A percentile compares a stretch with the other conserved stretches of the same genome.
These are phyloP conservation scores for Salix exigua DNA, from an alignment of 345 rosid genomes.

Conservation along the genomic window DNA sequence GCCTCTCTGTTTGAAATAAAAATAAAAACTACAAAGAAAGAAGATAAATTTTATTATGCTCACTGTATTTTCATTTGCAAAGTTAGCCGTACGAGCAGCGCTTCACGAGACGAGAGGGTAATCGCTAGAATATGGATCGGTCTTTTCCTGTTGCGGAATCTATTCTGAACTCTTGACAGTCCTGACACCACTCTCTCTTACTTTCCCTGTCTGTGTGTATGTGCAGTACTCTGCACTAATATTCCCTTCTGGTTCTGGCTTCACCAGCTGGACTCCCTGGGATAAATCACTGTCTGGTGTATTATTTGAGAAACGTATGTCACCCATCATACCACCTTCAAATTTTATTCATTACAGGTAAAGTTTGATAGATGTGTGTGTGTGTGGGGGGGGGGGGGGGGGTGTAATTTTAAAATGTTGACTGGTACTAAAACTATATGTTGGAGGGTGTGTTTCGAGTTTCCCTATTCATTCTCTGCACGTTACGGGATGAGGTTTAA, in stretches of 20 bases:
- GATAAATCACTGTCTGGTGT: constrained; percentile 4
- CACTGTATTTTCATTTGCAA: too few species aligned
- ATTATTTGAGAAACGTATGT: not conserved
- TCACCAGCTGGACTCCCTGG: constrained; percentile 14
- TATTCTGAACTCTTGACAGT: constrained; percentile 30
- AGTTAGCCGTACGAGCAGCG: not conserved
- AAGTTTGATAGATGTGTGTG: not conserved
- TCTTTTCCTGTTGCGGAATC: constrained; percentile 39
- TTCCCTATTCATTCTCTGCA: constrained; percentile 35
- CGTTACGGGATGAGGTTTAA: not conserved
- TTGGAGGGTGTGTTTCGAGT: constrained; percentile 9
- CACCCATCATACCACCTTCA: not conserved
- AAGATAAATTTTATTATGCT: not conserved
- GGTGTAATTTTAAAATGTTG: not conserved
- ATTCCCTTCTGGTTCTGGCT: constrained; percentile 35
- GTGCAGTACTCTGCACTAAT: constrained; percentile 25
- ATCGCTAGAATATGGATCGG: not conserved
- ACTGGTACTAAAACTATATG: not conserved
- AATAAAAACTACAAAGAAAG: not conserved
- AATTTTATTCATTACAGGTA: not conserved
- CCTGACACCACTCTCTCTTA: constrained; percentile 19
- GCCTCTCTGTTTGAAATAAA: not conserved
- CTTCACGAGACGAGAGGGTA: constrained; percentile 15
- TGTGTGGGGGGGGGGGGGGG: too few species aligned
- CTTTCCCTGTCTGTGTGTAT: constrained; percentile 2